A percentile compares a stretch with the other conserved stretches of the same genome.
Conservation (phyloP, 768 basidiomycete species). For the Amanita phalloides region DNA sequence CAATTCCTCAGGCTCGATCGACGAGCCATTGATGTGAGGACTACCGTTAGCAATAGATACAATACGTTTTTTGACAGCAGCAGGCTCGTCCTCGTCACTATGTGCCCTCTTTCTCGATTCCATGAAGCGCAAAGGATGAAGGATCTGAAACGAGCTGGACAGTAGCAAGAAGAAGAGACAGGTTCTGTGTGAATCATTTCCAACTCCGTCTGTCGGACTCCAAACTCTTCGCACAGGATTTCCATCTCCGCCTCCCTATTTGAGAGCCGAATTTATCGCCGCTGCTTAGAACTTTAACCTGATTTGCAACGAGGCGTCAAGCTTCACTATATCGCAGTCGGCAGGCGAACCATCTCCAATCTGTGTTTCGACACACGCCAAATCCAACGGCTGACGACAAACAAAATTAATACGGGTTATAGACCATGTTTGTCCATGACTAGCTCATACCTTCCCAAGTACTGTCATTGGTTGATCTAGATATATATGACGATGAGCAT, state of each 20-base stretch:
- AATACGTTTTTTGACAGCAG: constrained; percentile 46
- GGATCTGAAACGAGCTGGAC: constrained; percentile 13
- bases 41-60: constrained; percentile 38
- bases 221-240: constrained; percentile 15
- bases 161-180: background rate
- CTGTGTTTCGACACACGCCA: constrained; percentile 90
- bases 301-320: constrained; percentile 23
- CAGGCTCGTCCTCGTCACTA: constrained; percentile 36
- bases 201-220: constrained; percentile 31
- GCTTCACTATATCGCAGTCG: constrained; percentile 82
- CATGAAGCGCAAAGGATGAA: constrained; percentile 20
- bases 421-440: background rate
- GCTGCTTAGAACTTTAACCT: constrained; percentile 21
- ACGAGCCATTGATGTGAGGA: constrained; percentile 42
- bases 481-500: background rate
- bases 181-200: constrained; percentile 18
- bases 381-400: constrained; percentile 50
- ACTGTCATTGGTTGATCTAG: constrained; percentile 91
- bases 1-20: constrained; percentile 33
- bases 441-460: constrained; percentile 45
- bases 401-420: background rate
- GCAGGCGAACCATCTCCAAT: constrained; percentile 64
- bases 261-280: background rate
- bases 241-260: constrained; percentile 4
- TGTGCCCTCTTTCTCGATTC: constrained; percentile 54